Percentiles rank a stretch among this genome's conserved stretches.
Conservation (phyloP, 495 filamentous ascomycete genomes). For the Tuber borchii region DNA sequence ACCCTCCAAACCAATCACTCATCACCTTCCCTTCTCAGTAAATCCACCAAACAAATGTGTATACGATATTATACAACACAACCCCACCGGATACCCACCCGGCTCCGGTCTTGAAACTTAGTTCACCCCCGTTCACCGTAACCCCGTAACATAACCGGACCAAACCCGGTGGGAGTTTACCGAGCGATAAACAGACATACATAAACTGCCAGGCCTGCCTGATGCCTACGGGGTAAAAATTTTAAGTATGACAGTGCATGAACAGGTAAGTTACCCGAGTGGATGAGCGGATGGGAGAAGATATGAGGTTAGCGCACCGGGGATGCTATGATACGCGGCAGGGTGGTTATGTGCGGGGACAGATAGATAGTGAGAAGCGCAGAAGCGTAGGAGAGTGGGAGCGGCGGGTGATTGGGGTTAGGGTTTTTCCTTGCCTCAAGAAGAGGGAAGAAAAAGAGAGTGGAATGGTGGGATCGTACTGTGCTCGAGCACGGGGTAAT, state of each 20-base stretch:
- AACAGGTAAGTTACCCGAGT: neutral
- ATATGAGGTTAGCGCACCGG: neutral
- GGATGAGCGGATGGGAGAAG: neutral
- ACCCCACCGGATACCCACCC: neutral
- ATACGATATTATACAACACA: neutral
- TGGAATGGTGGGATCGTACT: too few species aligned
- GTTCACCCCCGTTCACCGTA: neutral
- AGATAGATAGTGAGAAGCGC: neutral
- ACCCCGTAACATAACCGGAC: neutral
- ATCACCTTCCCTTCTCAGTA: neutral
- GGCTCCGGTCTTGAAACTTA: neutral
- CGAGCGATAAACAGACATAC: neutral
- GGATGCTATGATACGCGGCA: neutral
- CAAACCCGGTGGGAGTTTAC: neutral
- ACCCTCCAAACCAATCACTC: neutral
- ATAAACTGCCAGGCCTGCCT: neutral
- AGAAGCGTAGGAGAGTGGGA: too few species aligned
- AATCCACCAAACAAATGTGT: neutral
- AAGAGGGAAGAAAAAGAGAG: too few species aligned
- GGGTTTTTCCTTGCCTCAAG: neutral
- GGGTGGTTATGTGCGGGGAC: too few species aligned
- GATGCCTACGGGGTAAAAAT: neutral
- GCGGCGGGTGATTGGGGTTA: neutral
- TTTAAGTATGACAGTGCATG: neutral
- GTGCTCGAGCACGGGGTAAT: neutral